Base-by-base conservation (phyloP, 495 filamentous ascomycete species). In the Daldinia decipiens region DNA sequence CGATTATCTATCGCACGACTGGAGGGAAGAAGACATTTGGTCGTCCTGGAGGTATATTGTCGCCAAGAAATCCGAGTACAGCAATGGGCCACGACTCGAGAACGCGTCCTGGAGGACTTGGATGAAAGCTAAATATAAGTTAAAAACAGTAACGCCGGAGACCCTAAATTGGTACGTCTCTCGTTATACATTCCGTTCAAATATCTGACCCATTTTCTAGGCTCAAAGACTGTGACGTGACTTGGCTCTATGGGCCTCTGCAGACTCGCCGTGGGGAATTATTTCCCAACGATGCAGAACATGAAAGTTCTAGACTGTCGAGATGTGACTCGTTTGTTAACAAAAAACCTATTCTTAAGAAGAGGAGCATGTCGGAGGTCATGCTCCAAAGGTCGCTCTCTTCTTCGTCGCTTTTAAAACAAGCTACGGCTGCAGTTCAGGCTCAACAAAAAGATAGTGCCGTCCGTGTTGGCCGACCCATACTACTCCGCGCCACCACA, bases 31-130 rank as follows among this genome's bases (percentile, higher is more conserved):
- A 79, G 95, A 99, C 79, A 96, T 99, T 11, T 99, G 95, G 95
- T 87, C 92, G 13, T 98, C 95, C 3, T 99, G 95, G 95, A 89
- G 93, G 64, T 93, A 95, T 79, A 93, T 99, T 71, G 89, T 94
- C 40, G 86, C 89, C 12, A 91, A 91, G 67, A 86, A 89, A 75
- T 88, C 87, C 29, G 85, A 91, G 47, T 97, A 96, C 72, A 91
- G 84, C 68, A 93, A 99, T 75, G 85, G 91, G 27, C 87, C 90
- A 9, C 84, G 95, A 58, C 78, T 99, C 56, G 95, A 99, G 78
- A 99, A 99, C 81, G 95, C 95, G 4, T 97, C 95, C 4, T 99
- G 95, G 95, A 86, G 95, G 74, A 95, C 94, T n/a, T 99, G 95
- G 95, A 88, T 92, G 75, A 98, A 98, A 77, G 82, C 89, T 19